phyloP scores from a whole-genome alignment of 176 grass and related monocot species.

The Carex scoparia region DNA sequence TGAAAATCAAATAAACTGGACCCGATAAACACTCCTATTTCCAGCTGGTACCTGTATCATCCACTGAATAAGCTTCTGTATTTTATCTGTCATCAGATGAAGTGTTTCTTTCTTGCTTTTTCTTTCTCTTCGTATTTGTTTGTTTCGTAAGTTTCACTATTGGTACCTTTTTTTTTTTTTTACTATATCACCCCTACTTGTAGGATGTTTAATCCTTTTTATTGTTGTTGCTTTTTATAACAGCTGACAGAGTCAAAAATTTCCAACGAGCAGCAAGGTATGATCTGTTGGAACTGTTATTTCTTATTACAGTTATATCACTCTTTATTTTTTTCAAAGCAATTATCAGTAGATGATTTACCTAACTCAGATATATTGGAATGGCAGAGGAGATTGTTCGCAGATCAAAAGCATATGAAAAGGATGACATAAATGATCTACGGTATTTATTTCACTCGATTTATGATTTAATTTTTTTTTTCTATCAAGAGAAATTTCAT shows the following conservation, averaged over 20 bases:
- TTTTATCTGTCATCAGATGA: not conserved
- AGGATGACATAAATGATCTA: conserved; percentile 67
- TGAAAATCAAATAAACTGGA: no score
- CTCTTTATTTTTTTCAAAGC: not conserved
- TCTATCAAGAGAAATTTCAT: conserved; percentile 15
- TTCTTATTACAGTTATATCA: conserved; percentile 9
- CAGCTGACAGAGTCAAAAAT: conserved; percentile 76
- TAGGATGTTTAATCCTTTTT: conserved; percentile 16
- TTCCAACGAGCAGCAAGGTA: conserved; percentile 87
- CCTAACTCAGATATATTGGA: conserved; percentile 17
- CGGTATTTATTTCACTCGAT: conserved; percentile 41
- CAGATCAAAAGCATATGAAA: conserved; percentile 67
- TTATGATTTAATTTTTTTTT: conserved; percentile 6
- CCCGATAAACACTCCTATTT: not conserved
- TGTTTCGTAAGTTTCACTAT: not conserved
- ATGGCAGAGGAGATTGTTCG: conserved; percentile 56
- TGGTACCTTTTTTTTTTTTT: not conserved
- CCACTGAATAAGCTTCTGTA: not conserved
- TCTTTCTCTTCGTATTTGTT: not conserved
- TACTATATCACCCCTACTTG: conserved; percentile 1
- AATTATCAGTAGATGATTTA: conserved; percentile 2
- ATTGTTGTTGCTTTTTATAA: conserved; percentile 19
- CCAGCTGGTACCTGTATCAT: not conserved
- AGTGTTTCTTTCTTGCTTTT: not conserved
- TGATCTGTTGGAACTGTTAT: conserved; percentile 20